These are phyloP conservation scores for Globisporangium parvum DNA, from an alignment of 352 stramenopile genomes.

Conservation along the genomic window DNA sequence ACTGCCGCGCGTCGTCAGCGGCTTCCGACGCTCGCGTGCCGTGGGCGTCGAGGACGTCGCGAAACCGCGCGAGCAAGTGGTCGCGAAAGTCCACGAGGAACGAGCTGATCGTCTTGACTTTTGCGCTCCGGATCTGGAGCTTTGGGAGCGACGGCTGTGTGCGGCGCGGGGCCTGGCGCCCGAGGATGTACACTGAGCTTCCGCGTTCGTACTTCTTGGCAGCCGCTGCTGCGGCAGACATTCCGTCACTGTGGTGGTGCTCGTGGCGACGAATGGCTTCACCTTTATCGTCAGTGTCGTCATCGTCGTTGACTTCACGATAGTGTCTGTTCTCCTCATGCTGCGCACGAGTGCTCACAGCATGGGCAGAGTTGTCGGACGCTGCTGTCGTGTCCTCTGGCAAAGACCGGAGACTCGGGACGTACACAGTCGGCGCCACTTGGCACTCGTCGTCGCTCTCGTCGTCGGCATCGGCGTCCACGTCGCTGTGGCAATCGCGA, in stretches of 20 bases:
- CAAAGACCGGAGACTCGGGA: slow-evolving; percentile 2
- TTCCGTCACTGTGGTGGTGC: background rate
- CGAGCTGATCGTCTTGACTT: slow-evolving; percentile 27
- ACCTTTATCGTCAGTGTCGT: slow-evolving; percentile 7
- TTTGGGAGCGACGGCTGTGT: slow-evolving; percentile 27
- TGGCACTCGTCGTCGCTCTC: slow-evolving; percentile 8
- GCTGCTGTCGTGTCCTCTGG: background rate
- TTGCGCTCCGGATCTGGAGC: slow-evolving; percentile 22
- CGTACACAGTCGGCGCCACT: slow-evolving; percentile 7
- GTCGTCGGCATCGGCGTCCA: slow-evolving; percentile 7
- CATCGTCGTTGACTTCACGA: background rate
- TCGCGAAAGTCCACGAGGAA: slow-evolving; percentile 47
- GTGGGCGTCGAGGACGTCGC: slow-evolving; percentile 9
- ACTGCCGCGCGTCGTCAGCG: slow-evolving; percentile 28
- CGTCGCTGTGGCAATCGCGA: background rate
- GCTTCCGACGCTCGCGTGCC: background rate
- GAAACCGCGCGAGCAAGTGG: slow-evolving; percentile 32
- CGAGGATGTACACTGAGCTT: slow-evolving; percentile 14
- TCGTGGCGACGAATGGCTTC: too few species aligned
- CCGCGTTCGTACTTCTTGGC: slow-evolving; percentile 3
- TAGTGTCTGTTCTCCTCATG: background rate
- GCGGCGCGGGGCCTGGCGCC: slow-evolving; percentile 1
- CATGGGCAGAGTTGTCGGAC: background rate
- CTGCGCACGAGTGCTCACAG: too few species aligned
- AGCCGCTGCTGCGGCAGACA: slow-evolving; percentile 6